These are phyloP conservation scores for Oxytropis ochrocephala DNA, from an alignment of 306 rosid genomes.

Conservation along the genomic window DNA sequence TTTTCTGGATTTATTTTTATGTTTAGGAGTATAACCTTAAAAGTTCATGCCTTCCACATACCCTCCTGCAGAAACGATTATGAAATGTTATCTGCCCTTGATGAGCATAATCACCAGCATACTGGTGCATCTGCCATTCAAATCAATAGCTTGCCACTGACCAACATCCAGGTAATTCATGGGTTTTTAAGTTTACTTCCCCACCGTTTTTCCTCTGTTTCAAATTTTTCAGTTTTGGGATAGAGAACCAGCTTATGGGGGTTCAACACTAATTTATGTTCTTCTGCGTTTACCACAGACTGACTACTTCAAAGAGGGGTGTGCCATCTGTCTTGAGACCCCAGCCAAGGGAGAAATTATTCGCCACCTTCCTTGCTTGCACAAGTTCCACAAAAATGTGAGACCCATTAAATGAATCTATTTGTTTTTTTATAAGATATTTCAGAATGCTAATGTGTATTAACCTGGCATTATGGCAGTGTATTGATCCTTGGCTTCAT, in stretches of 20 bases:
- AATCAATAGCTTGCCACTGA: constrained; percentile 69
- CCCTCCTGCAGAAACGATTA: constrained; percentile 54
- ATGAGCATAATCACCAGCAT: constrained; percentile 77
- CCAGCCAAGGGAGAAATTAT: constrained; percentile 61
- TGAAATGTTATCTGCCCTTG: constrained; percentile 80
- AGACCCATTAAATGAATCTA: constrained; percentile 4
- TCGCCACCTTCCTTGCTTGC: constrained; percentile 92
- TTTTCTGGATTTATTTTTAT: not conserved
- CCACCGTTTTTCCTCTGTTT: not conserved
- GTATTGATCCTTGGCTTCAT: constrained; percentile 85
- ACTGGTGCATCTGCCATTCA: constrained; percentile 67
- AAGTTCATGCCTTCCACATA: not conserved
- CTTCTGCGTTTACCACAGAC: constrained; percentile 39
- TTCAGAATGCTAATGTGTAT: not conserved
- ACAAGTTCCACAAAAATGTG: constrained; percentile 94
- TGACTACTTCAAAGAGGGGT: constrained; percentile 51
- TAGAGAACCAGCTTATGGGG: not conserved
- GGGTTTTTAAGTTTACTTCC: not conserved
- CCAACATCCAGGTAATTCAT: constrained; percentile 58
- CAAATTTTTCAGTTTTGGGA: not conserved
- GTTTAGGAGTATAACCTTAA: not conserved
- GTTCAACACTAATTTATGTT: constrained; percentile 3
- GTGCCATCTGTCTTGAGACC: constrained; percentile 76
- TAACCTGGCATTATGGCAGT: constrained; percentile 36
- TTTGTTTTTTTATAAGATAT: not conserved